phyloP scores from a whole-genome alignment of 805 yeast genomes.

The Metschnikowia hibisci region DNA sequence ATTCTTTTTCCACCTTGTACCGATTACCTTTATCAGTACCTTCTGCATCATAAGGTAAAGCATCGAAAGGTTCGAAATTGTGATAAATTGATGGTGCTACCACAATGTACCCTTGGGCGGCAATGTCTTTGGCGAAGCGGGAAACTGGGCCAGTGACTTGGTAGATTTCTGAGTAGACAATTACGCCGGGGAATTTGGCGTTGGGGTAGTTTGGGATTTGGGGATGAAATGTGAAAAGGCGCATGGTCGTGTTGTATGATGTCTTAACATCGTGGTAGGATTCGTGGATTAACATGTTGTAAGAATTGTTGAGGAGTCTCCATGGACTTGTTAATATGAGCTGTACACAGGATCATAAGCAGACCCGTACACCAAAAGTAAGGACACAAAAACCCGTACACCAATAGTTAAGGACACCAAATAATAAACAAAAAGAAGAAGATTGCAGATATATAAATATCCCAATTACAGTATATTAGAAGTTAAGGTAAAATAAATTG shows the following conservation, averaged over 20 bases:
- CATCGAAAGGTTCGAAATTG: conserved; percentile 59
- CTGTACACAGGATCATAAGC: not conserved
- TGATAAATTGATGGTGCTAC: conserved; percentile 81
- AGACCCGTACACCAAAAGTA: not conserved
- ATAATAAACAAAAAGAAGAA: too few relatives aligned
- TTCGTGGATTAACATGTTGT: conserved; percentile 65
- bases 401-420: too few relatives aligned
- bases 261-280: conserved; percentile 61
- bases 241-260: conserved; percentile 60
- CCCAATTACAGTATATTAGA: too few relatives aligned
- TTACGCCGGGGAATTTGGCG: conserved; percentile 77
- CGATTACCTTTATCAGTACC: conserved; percentile 75
- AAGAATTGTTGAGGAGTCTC: not conserved
- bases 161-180: conserved; percentile 76
- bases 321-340: not conserved
- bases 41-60: conserved; percentile 63
- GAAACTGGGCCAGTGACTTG: conserved; percentile 82
- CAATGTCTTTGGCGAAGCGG: conserved; percentile 72
- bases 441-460: too few relatives aligned
- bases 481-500: too few relatives aligned
- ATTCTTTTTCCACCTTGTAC: conserved; percentile 62
- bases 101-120: conserved; percentile 74
- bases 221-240: conserved; percentile 66
- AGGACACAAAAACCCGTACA: not conserved
- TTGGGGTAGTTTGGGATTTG: conserved; percentile 67